Conservation (phyloP, 2,329 filamentous ascomycete species). For the Fusarium goolgardi region DNA sequence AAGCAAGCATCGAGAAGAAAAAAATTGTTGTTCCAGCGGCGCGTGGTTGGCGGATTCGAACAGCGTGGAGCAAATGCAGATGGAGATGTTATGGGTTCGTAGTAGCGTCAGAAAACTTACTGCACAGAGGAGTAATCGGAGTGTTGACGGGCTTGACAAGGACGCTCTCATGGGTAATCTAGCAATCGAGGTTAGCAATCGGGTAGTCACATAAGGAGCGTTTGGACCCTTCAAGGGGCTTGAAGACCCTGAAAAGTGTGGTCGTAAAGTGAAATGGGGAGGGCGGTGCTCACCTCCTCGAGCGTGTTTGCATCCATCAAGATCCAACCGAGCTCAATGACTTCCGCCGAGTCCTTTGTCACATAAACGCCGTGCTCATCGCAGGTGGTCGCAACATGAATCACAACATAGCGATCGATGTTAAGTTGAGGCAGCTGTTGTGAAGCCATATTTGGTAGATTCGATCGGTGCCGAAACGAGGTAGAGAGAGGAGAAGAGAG, state of each 20-base stretch:
- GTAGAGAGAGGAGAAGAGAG: conserved; percentile 37
- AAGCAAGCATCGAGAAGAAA: background rate
- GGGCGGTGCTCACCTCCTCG: conserved; percentile 78
- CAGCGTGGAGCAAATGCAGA: conserved; percentile 38
- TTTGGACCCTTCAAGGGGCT: background rate
- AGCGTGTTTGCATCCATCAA: conserved; percentile 90
- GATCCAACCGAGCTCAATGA: conserved; percentile 99
- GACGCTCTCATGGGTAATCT: conserved; percentile 95
- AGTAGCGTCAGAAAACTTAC: conserved; percentile 70
- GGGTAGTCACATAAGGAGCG: background rate
- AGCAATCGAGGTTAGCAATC: conserved; percentile 40
- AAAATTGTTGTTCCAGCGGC: conserved; percentile 21
- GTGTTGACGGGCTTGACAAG: conserved; percentile 99
- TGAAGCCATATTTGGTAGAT: conserved; percentile 53
- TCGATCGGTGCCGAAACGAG: conserved; percentile 39
- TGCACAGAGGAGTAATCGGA: conserved; percentile 97
- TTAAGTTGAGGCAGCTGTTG: conserved; percentile 68
- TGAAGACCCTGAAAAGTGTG: conserved; percentile 13
- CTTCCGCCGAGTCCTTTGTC: conserved; percentile 98
- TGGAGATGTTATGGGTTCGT: conserved; percentile 30
- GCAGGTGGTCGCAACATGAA: conserved; percentile 98
- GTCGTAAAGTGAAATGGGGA: conserved; percentile 14
- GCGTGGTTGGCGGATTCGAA: conserved; percentile 30
- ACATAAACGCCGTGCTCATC: conserved; percentile 99
- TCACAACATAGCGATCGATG: conserved; percentile 96